Conservation (phyloP, 2,329 filamentous ascomycete genomes). For the Cladosporium sp. region DNA sequence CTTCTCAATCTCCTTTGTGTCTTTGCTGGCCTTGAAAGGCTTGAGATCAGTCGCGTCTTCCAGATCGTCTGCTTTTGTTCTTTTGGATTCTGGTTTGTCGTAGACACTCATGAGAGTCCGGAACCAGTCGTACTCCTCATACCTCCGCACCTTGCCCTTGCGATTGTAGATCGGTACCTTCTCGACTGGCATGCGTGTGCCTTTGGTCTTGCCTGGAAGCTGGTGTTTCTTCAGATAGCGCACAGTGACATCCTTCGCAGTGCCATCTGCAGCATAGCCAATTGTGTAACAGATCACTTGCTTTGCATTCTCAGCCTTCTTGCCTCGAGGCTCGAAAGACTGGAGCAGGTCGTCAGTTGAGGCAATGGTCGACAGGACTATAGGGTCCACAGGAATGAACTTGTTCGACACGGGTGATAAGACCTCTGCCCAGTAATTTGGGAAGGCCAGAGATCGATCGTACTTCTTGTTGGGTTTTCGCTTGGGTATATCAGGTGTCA, state of each 20-base stretch:
- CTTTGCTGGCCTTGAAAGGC: conserved; percentile 62
- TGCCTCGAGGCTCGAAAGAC: conserved; percentile 78
- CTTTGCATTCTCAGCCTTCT: conserved; percentile 79
- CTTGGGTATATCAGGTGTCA: conserved; percentile 49
- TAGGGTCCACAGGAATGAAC: conserved; percentile 76
- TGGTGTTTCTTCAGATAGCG: conserved; percentile 81
- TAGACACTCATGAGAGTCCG: conserved; percentile 77
- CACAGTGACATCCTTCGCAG: conserved; percentile 91
- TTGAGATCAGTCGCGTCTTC: conserved; percentile 80
- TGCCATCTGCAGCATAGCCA: conserved; percentile 78
- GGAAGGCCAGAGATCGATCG: conserved; percentile 77
- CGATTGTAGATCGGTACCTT: conserved; percentile 79
- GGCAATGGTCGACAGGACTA: conserved; percentile 69
- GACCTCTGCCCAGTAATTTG: conserved; percentile 92
- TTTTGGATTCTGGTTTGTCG: conserved; percentile 51
- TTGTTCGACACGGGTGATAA: conserved; percentile 79
- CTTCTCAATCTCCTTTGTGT: conserved; percentile 51
- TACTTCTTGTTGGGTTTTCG: conserved; percentile 55
- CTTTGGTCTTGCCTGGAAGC: conserved; percentile 88
- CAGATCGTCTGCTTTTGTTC: conserved; percentile 72
- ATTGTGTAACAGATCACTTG: conserved; percentile 90
- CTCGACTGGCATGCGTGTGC: conserved; percentile 73
- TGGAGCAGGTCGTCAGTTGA: conserved; percentile 72
- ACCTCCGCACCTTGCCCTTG: conserved; percentile 73
- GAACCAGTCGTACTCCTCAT: conserved; percentile 88